These are phyloP conservation scores for Pleurostoma richardsiae DNA, from an alignment of 2,329 filamentous ascomycete species.

Conservation along the genomic window DNA sequence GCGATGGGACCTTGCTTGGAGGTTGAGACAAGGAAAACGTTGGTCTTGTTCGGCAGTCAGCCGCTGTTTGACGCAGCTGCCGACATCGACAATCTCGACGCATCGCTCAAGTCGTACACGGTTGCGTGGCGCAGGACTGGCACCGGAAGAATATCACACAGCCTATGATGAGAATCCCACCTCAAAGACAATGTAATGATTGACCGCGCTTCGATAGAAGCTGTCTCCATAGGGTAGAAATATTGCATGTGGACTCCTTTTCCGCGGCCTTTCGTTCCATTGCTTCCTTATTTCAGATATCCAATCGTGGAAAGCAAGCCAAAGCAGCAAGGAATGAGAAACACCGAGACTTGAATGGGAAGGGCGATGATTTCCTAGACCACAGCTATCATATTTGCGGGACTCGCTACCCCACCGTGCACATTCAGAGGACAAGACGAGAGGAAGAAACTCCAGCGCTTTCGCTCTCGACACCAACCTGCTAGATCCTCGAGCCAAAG, in stretches of 20 bases:
- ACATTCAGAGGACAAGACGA: constrained; percentile 41
- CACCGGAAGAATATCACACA: background rate
- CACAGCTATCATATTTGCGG: constrained; percentile 8
- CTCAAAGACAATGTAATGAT: too few species aligned
- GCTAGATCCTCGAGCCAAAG: constrained; percentile 41
- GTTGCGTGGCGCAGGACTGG: background rate
- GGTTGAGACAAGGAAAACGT: background rate
- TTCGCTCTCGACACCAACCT: constrained; percentile 25
- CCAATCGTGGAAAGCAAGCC: too few species aligned
- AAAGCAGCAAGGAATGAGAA: too few species aligned
- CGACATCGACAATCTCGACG: too few species aligned
- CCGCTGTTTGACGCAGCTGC: too few species aligned
- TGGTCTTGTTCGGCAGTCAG: background rate
- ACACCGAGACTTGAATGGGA: too few species aligned
- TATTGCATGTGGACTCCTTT: too few species aligned
- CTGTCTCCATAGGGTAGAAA: too few species aligned
- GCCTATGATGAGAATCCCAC: too few species aligned
- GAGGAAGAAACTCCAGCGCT: constrained; percentile 41
- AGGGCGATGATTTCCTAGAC: background rate
- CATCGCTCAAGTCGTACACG: background rate
- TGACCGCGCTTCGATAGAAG: too few species aligned
- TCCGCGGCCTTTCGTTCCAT: too few species aligned
- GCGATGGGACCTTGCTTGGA: background rate
- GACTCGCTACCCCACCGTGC: constrained; percentile 25
- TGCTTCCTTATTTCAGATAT: too few species aligned